These are phyloP conservation scores for Alternaria burnsii DNA, from an alignment of 2,329 filamentous ascomycete genomes.

Conservation along the genomic window DNA sequence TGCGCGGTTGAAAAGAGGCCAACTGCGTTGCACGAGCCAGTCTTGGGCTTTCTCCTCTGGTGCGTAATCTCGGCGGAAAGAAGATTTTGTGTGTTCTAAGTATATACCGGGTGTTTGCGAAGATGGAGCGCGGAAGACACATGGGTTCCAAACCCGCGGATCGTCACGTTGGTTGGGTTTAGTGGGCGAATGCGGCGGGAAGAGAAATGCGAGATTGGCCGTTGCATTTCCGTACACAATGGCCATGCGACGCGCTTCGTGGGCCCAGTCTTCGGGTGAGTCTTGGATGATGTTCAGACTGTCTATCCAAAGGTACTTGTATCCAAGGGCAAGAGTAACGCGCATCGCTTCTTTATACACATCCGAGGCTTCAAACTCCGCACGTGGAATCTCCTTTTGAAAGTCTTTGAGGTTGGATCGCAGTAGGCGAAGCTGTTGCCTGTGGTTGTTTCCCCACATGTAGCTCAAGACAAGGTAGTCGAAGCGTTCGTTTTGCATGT, in stretches of 20 bases:
- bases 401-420: slow-evolving; percentile 1
- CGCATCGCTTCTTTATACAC: slow-evolving; percentile 26
- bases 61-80: background rate
- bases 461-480: slow-evolving; percentile 20
- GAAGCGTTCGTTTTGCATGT: slow-evolving; percentile 5
- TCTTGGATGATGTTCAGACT: slow-evolving; percentile 32
- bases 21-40: slow-evolving; percentile 12
- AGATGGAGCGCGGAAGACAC: slow-evolving; percentile 10
- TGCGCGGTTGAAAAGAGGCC: slow-evolving; percentile 26
- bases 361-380: slow-evolving; percentile 2
- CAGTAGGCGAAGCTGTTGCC: background rate
- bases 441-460: slow-evolving; percentile 16
- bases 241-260: slow-evolving; percentile 21
- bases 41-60: background rate
- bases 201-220: slow-evolving; percentile 22
- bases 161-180: background rate
- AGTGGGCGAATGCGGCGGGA: background rate
- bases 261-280: slow-evolving; percentile 15
- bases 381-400: background rate
- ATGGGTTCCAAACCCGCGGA: slow-evolving; percentile 15
- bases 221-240: slow-evolving; percentile 22
- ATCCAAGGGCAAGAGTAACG: slow-evolving; percentile 17
- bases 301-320: slow-evolving; percentile 36
- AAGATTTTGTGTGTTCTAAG: slow-evolving; percentile 1
- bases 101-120: slow-evolving; percentile 5